These are phyloP conservation scores for Quercus berberidifolia DNA, from an alignment of 306 rosid genomes.

Conservation along the genomic window DNA sequence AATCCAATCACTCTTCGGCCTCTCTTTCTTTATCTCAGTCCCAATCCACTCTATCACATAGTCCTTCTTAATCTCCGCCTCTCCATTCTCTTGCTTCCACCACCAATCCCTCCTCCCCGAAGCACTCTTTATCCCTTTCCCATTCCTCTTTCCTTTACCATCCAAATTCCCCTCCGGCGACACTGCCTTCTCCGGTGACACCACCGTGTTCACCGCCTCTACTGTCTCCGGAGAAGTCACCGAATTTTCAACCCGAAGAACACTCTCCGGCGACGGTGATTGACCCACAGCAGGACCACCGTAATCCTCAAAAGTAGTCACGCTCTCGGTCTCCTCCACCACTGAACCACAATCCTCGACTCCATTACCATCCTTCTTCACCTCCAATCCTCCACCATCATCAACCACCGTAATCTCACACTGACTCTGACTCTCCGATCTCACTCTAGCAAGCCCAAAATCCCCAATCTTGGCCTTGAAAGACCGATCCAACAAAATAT, in stretches of 20 bases:
- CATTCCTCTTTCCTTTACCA: constrained; percentile 27
- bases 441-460: constrained; percentile 80
- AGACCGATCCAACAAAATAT: constrained; percentile 50
- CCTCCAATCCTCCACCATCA: constrained; percentile 24
- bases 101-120: constrained; percentile 69
- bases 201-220: constrained; percentile 21
- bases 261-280: constrained; percentile 61
- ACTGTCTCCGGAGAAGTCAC: constrained; percentile 38
- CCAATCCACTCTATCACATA: constrained; percentile 97
- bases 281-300: constrained; percentile 42
- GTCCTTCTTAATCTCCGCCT: constrained; percentile 54
- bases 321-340: constrained; percentile 70
- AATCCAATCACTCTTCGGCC: constrained; percentile 39
- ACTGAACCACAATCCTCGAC: constrained; percentile 69
- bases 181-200: background rate
- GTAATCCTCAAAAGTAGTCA: constrained; percentile 53
- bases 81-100: constrained; percentile 65
- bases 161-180: constrained; percentile 32
- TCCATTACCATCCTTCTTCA: constrained; percentile 34
- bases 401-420: constrained; percentile 18
- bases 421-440: constrained; percentile 23
- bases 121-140: constrained; percentile 31
- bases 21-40: constrained; percentile 60
- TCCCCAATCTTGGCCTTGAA: constrained; percentile 70
- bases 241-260: background rate